Evolutionary conservation across 352 stramenopile species (phyloP).

Genomic region (Aphanomyces cochlioides): DNA sequence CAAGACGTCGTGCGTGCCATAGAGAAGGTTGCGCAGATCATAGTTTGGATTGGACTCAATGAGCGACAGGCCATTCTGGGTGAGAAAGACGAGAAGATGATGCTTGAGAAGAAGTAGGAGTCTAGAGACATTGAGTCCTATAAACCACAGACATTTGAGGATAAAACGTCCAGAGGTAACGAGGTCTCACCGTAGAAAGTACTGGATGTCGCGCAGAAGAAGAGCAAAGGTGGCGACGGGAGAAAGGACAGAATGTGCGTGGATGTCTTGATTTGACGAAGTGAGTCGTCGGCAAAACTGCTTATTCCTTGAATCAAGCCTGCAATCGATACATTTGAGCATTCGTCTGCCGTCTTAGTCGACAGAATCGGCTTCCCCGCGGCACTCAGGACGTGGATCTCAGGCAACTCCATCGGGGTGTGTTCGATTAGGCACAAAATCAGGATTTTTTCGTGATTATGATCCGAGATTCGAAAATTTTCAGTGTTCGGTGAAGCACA

Average conservation of each 20-base stretch:
- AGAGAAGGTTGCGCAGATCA: constrained; percentile 65
- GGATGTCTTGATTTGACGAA: constrained; percentile 17
- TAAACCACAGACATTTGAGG: neutral
- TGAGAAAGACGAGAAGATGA: constrained; percentile 21
- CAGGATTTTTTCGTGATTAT: too few species aligned
- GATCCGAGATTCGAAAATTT: too few species aligned
- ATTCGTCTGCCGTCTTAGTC: neutral
- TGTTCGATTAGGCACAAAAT: neutral
- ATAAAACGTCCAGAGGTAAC: neutral
- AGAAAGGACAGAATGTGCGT: constrained; percentile 7
- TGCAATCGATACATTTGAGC: neutral
- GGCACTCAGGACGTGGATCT: constrained; percentile 19
- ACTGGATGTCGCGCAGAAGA: constrained; percentile 8
- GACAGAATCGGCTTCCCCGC: constrained; percentile 23
- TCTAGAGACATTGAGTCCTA: constrained; percentile 1
- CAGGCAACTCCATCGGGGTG: neutral
- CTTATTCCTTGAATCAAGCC: constrained; percentile 19
- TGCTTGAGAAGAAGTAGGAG: constrained; percentile 10
- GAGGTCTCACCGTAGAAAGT: neutral
- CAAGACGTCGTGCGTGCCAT: constrained; percentile 55
- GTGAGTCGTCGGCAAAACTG: constrained; percentile 12
- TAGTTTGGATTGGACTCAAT: constrained; percentile 36
- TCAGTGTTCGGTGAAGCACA: too few species aligned
- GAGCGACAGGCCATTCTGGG: constrained; percentile 14
- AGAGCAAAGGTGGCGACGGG: constrained; percentile 9